A percentile compares a stretch with the other conserved stretches of the same genome.
phyloP scores from a whole-genome alignment of 2,329 filamentous ascomycete species.

The Diaporthe ilicicola region DNA sequence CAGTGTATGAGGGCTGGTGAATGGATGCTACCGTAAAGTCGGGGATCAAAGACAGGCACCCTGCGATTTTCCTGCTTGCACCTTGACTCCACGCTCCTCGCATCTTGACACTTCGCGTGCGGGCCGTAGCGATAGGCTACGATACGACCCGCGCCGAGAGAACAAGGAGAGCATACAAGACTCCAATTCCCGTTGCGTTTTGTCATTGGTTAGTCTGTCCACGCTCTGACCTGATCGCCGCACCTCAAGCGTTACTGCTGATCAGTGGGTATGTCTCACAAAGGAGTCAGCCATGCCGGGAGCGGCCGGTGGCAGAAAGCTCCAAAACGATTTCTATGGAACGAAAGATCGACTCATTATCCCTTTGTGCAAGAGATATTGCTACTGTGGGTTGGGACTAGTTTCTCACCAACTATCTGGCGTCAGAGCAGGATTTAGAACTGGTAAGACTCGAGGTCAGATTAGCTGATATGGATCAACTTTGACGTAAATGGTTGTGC shows the following conservation, averaged over 20 bases:
- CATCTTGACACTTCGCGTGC: not conserved
- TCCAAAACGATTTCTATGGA: not conserved
- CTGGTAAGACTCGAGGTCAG: not conserved
- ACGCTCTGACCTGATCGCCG: not conserved
- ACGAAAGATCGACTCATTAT: not conserved
- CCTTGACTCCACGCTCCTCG: not conserved
- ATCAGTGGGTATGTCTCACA: slow-evolving; percentile 13
- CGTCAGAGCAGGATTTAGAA: not conserved
- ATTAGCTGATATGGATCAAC: not conserved
- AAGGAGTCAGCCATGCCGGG: not conserved
- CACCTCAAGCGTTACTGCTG: not conserved
- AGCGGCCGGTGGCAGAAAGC: not conserved
- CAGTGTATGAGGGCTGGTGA: not conserved
- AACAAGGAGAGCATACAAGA: not conserved
- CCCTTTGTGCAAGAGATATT: not conserved
- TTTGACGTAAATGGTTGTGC: not conserved
- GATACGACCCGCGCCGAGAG: no score
- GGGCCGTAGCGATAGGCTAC: not conserved
- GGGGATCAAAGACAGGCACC: not conserved
- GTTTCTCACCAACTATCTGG: not conserved
- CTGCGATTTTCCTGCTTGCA: not conserved
- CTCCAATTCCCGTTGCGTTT: not conserved
- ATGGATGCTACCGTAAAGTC: fast-evolving
- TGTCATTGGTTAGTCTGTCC: not conserved
- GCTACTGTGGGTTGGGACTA: not conserved